Conservation (phyloP, 495 filamentous ascomycete genomes). For the Podospora comata region DNA sequence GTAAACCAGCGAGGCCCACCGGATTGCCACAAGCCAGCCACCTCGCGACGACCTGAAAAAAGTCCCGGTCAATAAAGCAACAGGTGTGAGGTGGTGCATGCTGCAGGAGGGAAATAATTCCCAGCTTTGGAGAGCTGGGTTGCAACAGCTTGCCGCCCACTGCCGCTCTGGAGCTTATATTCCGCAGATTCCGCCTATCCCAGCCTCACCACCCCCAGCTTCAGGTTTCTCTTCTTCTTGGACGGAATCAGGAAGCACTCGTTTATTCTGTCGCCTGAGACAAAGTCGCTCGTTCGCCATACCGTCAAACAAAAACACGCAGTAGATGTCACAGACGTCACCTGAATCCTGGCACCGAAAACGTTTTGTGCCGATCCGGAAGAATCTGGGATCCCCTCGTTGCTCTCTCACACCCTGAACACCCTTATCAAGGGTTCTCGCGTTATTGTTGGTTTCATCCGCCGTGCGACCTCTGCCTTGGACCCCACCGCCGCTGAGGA, state of each 20-base stretch:
- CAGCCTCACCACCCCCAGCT: neutral
- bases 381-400: constrained; percentile 7
- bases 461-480: neutral
- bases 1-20: neutral
- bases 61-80: neutral
- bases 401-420: neutral
- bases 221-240: neutral
- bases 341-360: constrained; percentile 5
- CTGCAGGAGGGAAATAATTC: constrained; percentile 9
- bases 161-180: neutral
- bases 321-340: neutral
- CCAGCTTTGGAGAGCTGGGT: constrained; percentile 1
- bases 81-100: constrained; percentile 8
- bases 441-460: constrained; percentile 7
- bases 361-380: constrained; percentile 12
- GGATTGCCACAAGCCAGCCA: neutral
- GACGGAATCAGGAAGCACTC: neutral
- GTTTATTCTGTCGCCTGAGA: neutral
- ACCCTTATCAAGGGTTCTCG: neutral
- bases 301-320: neutral
- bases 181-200: neutral
- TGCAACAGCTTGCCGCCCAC: constrained; percentile 10
- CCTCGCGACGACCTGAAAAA: neutral
- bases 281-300: neutral
- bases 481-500: neutral